Evolutionary conservation across 2,329 filamentous ascomycete species (phyloP), one percentile per base, ranked within the genome.

Genomic region (Verticillium zaregamsianum): DNA sequence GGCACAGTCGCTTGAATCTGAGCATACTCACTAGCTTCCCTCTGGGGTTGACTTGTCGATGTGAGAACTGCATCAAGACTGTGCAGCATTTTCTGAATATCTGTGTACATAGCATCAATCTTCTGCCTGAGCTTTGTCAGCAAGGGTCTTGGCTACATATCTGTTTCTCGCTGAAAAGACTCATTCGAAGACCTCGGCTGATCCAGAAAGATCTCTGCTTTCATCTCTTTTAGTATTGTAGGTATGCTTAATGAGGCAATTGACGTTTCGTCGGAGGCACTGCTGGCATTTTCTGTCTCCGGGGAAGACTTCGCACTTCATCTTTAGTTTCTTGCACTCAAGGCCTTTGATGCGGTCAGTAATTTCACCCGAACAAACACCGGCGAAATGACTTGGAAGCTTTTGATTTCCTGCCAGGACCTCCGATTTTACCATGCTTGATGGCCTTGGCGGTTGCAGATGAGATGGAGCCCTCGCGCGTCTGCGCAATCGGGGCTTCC

Each of bases 41-140:
- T 35, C 11, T 2, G 33, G 14, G 14, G 9, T 11, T 11, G 9
- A 35, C 14, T 14, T 35, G 2, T 14, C 5, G 49, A 55, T 23
- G 58, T 63, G 2, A 71, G 58, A 7, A 71, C 55, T 0, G 57
- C 45, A n/a, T 69, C 66, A 14, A 71, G 63, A 20, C 64, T 69
- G 28, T 64, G 60, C 11, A 62, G 64, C 66, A 71, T 69, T 28
- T 64, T 59, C 33, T 63, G 59, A 20, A 71, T 70, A 57, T 71
- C 67, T 9, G 64, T 58, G 4, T 63, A 52, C 67, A 69, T 69
- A 3, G 55, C 57, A 31, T 70, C 68, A 7, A 70, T 66, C 56
- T 69, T 70, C 75, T 75, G n/a, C 15, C 31, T 23, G 31, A 17
- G 15, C 31, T 57, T 9, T n/a, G 33, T 35, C 5, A 35, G 33